Evolutionary conservation across 768 basidiomycete genomes (phyloP), one percentile per base, ranked within the genome.

Genomic region (Mycena rebaudengoi): DNA sequence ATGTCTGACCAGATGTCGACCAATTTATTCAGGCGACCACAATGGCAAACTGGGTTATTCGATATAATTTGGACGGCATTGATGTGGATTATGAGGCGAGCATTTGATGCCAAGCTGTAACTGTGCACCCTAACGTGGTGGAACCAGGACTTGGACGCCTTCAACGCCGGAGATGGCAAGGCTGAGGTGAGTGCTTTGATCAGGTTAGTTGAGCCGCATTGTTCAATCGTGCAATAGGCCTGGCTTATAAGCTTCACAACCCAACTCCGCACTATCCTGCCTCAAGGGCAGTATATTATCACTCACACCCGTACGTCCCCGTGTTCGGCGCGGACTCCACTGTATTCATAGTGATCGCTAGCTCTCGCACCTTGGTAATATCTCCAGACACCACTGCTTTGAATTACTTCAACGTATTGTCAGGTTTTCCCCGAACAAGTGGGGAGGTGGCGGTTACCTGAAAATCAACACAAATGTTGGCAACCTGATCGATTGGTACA

Each of bases 41-140:
- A 2, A 81, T 92, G 73, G 89, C 90, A 0, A 82, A 82, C 13
- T 92, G 82, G 79, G 90, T 91, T 10, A 86, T 83, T 60, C 66
- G 86, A 68, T 89, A 82, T 60, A 74, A 79, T 48, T 75, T 92
- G 18, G 90, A 91, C 67, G 91, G 91, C 48, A 85, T 91, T 25
- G 90, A 91, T 70, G 87, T 93, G 33, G 90, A 92, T 73, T 92
- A 91, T 69, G 90, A 88, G 78, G 82, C 21, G 13, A 28, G 11
- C 14, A n/a, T 20, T 29, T 80, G 33, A 39, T 10, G 12, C 40
- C 51, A 43, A 41, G 49, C 18, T n/a, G 4, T 14, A 12, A 3
- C 6, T 11, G 10, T 4, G 23, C 23, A 14, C 23, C 33, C 26
- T 29, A 23, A 13, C 52, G 8, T 18, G 35, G 11, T 4, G 4